Conservation (phyloP, 495 filamentous ascomycete species). For the Darksidea phi region DNA sequence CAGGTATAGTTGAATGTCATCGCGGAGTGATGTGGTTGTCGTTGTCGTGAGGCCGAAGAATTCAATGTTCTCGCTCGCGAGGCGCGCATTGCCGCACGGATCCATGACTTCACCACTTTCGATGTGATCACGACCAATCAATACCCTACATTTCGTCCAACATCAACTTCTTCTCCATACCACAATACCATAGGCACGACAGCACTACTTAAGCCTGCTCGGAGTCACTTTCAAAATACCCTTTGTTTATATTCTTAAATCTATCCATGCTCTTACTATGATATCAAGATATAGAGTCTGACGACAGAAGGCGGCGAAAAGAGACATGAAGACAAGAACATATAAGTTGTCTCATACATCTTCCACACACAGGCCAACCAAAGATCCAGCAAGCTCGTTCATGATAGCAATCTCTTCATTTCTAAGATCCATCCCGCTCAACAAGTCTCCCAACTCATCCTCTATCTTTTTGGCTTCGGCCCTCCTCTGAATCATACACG, state of each 20-base stretch:
- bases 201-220: too few species aligned
- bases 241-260: too few species aligned
- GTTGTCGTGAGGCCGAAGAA: slow-evolving; percentile 3
- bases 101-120: slow-evolving; percentile 1
- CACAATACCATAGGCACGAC: too few species aligned
- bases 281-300: too few species aligned
- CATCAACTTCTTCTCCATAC: not conserved
- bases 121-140: not conserved
- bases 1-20: slow-evolving; percentile 35
- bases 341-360: too few species aligned
- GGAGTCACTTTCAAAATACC: too few species aligned
- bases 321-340: too few species aligned
- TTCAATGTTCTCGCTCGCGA: slow-evolving; percentile 15
- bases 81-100: slow-evolving; percentile 6
- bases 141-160: not conserved
- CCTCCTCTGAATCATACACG: not conserved
- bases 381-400: not conserved
- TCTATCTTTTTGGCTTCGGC: not conserved
- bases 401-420: not conserved
- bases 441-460: not conserved
- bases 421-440: not conserved
- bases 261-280: too few species aligned
- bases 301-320: too few species aligned
- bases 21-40: slow-evolving; percentile 5
- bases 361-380: not conserved